Evolutionary conservation across 306 rosid genomes (phyloP).

Genomic region (Pachyrhizus erosus): DNA sequence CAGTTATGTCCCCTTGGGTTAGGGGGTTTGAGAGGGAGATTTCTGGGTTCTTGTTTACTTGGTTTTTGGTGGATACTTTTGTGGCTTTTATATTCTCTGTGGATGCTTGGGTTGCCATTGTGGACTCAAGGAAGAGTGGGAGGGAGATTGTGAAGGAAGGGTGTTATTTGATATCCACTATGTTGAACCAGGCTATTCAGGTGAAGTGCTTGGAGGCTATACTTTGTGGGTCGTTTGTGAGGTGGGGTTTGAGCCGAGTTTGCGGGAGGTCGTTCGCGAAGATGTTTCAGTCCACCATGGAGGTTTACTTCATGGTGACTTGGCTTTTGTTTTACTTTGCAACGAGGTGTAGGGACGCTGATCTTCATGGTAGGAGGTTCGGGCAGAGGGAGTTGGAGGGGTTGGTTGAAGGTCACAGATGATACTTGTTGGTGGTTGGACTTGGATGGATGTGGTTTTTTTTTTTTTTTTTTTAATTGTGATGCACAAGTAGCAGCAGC

Average conservation of each 20-base stretch:
- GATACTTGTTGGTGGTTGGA: conserved; percentile 49
- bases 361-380: conserved; percentile 68
- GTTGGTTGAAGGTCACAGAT: conserved; percentile 74
- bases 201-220: conserved; percentile 82
- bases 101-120: conserved; percentile 97
- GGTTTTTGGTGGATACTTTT: conserved; percentile 78
- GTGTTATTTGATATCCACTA: conserved; percentile 72
- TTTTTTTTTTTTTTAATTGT: conserved; percentile 47
- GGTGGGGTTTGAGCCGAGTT: conserved; percentile 62
- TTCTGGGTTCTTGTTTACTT: conserved; percentile 75
- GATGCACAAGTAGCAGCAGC: conserved; percentile 57
- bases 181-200: conserved; percentile 80
- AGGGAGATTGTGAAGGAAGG: conserved; percentile 95
- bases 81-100: conserved; percentile 81
- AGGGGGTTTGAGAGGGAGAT: conserved; percentile 87
- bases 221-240: conserved; percentile 71
- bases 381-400: conserved; percentile 79
- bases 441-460: conserved; percentile 44
- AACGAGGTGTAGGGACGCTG: conserved; percentile 75
- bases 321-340: conserved; percentile 89
- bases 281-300: conserved; percentile 83
- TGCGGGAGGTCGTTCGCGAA: conserved; percentile 69
- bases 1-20: conserved; percentile 90
- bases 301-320: conserved; percentile 92
- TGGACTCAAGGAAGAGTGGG: conserved; percentile 86